Conservation (phyloP, 176 grass and related monocot genomes). For the Leersia perrieri region DNA sequence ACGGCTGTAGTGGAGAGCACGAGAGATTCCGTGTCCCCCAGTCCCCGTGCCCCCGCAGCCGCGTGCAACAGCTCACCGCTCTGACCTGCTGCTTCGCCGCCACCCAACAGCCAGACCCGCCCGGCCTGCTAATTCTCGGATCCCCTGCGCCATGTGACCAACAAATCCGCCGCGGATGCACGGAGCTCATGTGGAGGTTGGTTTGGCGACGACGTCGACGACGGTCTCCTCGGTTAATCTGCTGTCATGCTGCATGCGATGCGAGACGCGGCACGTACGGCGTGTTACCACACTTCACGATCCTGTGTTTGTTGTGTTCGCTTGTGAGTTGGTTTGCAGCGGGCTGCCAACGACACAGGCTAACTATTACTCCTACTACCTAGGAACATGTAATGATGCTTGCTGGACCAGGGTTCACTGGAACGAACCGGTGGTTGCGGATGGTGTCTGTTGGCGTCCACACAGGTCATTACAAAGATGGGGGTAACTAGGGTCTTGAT, state of each 20-base stretch:
- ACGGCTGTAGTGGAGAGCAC: slow-evolving; percentile 17
- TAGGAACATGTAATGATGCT: background rate
- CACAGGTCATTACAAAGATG: background rate
- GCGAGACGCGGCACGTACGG: background rate
- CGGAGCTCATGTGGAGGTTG: slow-evolving; percentile 2
- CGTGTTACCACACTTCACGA: background rate
- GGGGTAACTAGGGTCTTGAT: background rate
- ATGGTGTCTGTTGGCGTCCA: background rate
- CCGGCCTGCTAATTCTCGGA: slow-evolving; percentile 1
- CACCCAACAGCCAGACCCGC: slow-evolving; percentile 30
- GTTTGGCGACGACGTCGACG: background rate
- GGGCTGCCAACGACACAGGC: background rate
- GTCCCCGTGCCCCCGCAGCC: background rate
- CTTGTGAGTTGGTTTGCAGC: background rate
- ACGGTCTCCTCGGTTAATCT: background rate
- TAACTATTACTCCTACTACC: background rate
- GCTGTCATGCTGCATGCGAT: background rate
- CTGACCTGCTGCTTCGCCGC: slow-evolving; percentile 36
- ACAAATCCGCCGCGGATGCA: background rate
- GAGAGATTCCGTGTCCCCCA: slow-evolving; percentile 46
- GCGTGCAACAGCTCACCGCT: slow-evolving; percentile 29
- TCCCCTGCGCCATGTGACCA: slow-evolving; percentile 29
- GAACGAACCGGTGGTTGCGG: background rate
- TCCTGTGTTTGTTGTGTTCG: background rate
- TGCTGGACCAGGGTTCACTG: too few species aligned